A percentile compares a stretch with the other conserved stretches of the same genome.
These are phyloP conservation scores for Podila minutissima DNA, from an alignment of 192 early-diverging fungal genomes.

Conservation along the genomic window DNA sequence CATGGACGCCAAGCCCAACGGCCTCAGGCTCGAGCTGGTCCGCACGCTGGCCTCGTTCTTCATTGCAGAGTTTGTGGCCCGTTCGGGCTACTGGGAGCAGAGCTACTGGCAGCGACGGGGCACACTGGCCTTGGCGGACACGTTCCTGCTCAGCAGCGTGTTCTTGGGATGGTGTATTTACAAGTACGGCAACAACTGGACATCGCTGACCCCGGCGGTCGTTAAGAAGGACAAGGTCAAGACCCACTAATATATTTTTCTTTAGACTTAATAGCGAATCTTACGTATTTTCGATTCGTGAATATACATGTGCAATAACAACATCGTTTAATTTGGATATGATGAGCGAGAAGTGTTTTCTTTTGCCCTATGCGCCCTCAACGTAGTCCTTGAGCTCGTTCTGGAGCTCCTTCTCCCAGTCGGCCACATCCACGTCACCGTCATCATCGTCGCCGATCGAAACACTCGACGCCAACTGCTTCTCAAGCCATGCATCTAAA, in stretches of 20 bases:
- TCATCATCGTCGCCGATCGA: slow-evolving; percentile 37
- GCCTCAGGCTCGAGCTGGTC: slow-evolving; percentile 29
- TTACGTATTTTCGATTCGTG: too few species aligned
- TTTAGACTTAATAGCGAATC: too few species aligned
- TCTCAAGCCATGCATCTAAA: slow-evolving; percentile 55
- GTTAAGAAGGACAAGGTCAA: slow-evolving; percentile 25
- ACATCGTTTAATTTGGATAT: neutral
- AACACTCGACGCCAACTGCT: slow-evolving; percentile 40
- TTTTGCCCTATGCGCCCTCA: slow-evolving; percentile 11
- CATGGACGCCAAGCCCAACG: slow-evolving; percentile 45
- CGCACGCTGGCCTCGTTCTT: slow-evolving; percentile 31
- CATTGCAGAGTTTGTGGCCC: slow-evolving; percentile 40
- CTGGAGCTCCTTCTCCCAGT: slow-evolving; percentile 58
- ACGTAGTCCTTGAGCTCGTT: slow-evolving; percentile 55
- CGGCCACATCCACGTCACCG: slow-evolving; percentile 48
- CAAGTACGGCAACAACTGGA: slow-evolving; percentile 40
- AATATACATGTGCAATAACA: too few species aligned
- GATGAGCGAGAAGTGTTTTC: neutral
- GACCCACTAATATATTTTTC: slow-evolving; percentile 1
- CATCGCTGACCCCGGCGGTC: neutral
- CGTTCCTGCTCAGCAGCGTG: slow-evolving; percentile 39
- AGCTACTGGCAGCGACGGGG: slow-evolving; percentile 43
- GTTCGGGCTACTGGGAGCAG: slow-evolving; percentile 41
- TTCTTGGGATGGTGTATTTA: slow-evolving; percentile 50
- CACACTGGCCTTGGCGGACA: slow-evolving; percentile 37